These are phyloP conservation scores for Thuidium tamariscinum DNA, from an alignment of 225 moss, liverwort and hornwort genomes.

Conservation along the genomic window DNA sequence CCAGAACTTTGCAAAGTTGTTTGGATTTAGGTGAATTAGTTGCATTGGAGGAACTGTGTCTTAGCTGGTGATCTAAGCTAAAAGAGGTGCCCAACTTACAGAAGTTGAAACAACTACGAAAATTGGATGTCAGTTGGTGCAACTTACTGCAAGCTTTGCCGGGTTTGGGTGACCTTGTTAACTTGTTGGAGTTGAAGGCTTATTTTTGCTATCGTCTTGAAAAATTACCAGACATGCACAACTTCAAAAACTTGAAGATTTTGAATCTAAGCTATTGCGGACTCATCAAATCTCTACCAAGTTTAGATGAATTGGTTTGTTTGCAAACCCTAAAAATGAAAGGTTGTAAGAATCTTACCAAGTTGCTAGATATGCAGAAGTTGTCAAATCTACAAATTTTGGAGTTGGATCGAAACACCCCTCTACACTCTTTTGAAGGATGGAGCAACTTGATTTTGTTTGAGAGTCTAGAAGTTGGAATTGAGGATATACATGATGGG, in stretches of 20 bases:
- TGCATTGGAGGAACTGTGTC: background rate
- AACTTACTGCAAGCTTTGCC: background rate
- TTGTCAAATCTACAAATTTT: background rate
- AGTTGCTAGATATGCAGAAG: background rate
- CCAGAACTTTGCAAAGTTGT: fast-evolving
- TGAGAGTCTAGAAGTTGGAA: fast-evolving
- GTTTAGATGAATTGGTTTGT: background rate
- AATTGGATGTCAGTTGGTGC: fast-evolving
- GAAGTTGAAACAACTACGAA: fast-evolving
- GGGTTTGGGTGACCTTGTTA: background rate
- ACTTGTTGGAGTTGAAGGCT: background rate
- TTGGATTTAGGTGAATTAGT: background rate
- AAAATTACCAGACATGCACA: background rate
- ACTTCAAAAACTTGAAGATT: background rate
- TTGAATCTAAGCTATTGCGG: fast-evolving
- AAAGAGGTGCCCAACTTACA: background rate
- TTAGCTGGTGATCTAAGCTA: fast-evolving
- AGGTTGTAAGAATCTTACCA: background rate
- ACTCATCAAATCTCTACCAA: background rate
- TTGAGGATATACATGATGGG: background rate
- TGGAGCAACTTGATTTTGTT: background rate
- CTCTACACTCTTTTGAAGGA: background rate
- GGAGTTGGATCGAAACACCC: fast-evolving
- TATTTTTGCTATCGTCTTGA: background rate
- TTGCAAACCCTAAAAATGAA: fast-evolving